Percentiles rank a stretch among this genome's conserved stretches.
These are phyloP conservation scores for Metarhizium anisopliae DNA, from an alignment of 2,329 filamentous ascomycete genomes.

Conservation along the genomic window DNA sequence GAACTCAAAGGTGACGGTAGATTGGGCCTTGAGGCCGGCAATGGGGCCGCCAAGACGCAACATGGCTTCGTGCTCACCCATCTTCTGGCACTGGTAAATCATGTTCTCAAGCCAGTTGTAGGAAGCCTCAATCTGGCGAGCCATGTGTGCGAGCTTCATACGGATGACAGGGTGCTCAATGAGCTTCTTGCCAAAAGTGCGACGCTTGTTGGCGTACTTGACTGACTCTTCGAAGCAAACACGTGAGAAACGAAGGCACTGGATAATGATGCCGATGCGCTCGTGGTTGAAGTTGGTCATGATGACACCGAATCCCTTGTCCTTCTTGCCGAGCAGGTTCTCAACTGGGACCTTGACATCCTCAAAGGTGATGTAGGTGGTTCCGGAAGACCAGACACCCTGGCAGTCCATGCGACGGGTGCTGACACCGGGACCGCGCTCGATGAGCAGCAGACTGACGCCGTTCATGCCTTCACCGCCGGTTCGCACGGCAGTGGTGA, in stretches of 20 bases:
- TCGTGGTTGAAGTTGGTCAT: conserved; percentile 99
- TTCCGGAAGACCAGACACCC: conserved; percentile 90
- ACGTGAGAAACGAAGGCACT: conserved; percentile 87
- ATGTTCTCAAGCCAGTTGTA: conserved; percentile 96
- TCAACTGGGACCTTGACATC: conserved; percentile 99
- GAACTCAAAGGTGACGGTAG: conserved; percentile 92
- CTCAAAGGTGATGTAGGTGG: conserved; percentile 96
- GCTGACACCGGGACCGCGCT: conserved; percentile 79
- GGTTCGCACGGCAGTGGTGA: conserved; percentile 92
- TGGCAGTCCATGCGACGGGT: conserved; percentile 98
- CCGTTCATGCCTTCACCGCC: conserved; percentile 87
- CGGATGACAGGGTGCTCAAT: conserved; percentile 97
- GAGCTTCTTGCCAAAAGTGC: conserved; percentile 92
- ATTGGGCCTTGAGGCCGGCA: conserved; percentile 86
- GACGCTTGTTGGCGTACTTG: conserved; percentile 95
- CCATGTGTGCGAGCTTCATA: conserved; percentile 97
- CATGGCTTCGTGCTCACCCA: conserved; percentile 94
- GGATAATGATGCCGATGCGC: conserved; percentile 96
- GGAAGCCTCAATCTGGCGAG: conserved; percentile 92
- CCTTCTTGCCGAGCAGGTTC: conserved; percentile 95
- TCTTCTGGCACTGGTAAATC: conserved; percentile 85
- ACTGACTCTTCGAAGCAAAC: conserved; percentile 96
- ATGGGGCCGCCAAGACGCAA: conserved; percentile 90
- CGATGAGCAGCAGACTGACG: conserved; percentile 82
- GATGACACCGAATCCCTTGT: conserved; percentile 96